phyloP scores from a whole-genome alignment of 169 alveolate genomes.

The Perkinsus marinus region DNA sequence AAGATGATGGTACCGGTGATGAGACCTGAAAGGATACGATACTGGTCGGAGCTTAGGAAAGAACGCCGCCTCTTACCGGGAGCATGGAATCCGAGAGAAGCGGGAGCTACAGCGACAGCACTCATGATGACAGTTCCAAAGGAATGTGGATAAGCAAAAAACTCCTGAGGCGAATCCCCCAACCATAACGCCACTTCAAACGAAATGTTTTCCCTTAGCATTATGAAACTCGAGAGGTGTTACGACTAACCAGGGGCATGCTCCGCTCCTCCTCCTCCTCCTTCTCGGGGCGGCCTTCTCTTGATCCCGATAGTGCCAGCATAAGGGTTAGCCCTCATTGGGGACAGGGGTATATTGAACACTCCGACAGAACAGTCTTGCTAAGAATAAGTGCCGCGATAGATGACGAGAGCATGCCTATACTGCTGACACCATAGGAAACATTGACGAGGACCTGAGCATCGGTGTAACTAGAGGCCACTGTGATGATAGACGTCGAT shows the following conservation, averaged over 20 bases:
- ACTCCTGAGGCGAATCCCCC: not conserved
- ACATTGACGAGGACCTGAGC: not conserved
- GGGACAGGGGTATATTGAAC: not conserved
- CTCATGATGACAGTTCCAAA: not conserved
- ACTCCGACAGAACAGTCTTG: not conserved
- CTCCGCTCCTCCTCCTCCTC: too few species aligned
- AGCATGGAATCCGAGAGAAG: not conserved
- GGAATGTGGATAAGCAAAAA: not conserved
- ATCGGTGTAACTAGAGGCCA: not conserved
- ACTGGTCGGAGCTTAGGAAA: not conserved
- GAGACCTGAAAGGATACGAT: not conserved
- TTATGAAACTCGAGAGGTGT: too few species aligned
- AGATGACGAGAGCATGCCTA: not conserved
- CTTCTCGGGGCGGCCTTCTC: too few species aligned
- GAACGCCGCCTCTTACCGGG: not conserved
- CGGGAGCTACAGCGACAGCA: not conserved
- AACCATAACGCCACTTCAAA: not conserved
- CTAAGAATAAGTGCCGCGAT: not conserved
- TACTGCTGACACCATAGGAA: not conserved
- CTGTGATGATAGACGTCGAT: not conserved
- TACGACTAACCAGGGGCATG: too few species aligned
- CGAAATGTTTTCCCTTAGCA: too few species aligned
- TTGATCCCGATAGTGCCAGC: too few species aligned
- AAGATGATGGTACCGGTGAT: not conserved
- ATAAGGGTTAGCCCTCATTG: not conserved